Conservation (phyloP, 192 early-diverging fungal genomes). For the Backusella luteola region DNA sequence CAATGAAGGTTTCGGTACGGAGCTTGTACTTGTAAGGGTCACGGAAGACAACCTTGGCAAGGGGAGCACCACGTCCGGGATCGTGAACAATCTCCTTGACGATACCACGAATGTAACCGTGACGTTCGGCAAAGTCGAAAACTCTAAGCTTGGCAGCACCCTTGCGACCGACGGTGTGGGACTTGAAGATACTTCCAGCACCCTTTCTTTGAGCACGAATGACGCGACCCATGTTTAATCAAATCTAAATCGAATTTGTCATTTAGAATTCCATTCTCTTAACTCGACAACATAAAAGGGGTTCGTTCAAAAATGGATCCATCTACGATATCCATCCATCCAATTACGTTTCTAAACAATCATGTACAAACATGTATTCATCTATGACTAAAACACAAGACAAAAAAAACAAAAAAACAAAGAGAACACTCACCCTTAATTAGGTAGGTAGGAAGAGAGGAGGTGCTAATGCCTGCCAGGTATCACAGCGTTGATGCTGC, state of each 20-base stretch:
- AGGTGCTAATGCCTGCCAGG: background rate
- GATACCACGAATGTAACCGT: conserved; percentile 96
- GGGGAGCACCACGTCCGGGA: conserved; percentile 94
- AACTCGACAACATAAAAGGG: too few species aligned
- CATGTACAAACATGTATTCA: background rate
- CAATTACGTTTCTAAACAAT: background rate
- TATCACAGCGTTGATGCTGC: background rate
- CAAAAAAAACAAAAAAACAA: background rate
- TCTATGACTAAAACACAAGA: background rate
- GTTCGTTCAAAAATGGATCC: background rate
- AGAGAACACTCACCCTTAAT: background rate
- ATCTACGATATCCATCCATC: background rate
- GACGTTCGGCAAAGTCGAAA: conserved; percentile 94
- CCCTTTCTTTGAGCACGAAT: conserved; percentile 97
- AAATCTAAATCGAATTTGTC: background rate
- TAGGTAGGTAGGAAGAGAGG: conserved; percentile 1
- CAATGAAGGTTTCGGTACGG: conserved; percentile 89
- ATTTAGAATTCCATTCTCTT: too few species aligned
- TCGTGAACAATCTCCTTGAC: conserved; percentile 99
- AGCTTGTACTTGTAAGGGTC: conserved; percentile 70
- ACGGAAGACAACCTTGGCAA: conserved; percentile 68
- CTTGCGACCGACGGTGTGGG: conserved; percentile 90
- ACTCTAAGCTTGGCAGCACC: conserved; percentile 95
- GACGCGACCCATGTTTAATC: conserved; percentile 90
- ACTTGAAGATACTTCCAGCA: conserved; percentile 97